Base-by-base conservation (phyloP, 2,329 filamentous ascomycete species). In the Nemania abortiva region DNA sequence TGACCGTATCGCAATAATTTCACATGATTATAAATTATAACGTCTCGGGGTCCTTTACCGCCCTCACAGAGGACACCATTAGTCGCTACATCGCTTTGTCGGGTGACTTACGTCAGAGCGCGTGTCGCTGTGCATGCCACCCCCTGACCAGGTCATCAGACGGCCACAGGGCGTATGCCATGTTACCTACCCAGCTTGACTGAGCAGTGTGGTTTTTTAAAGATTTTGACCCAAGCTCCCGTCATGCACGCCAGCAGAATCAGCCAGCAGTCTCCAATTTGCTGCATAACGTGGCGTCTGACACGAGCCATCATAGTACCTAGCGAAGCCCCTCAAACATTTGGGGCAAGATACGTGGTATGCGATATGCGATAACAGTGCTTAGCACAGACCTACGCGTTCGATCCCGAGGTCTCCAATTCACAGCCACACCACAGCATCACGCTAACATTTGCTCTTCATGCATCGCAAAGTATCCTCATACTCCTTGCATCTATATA, bases 71-170 rank as follows among this genome's bases (percentile, higher is more conserved):
- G 37, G 42, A 7, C 22, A 53, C 34, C 24, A 31, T 27, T 24
- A 18, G 34, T 34, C n/a, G 6, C 18, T 45, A 31, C 11, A 47
- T 18, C 29, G 7, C 15, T n/a, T 11, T 27, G 50, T 20, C 59
- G 22, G 39, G 49, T 47, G 50, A 45, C 60, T 34, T 47, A 55
- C 37, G 60, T 54, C 60, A 63, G 60, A 22, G 49, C 50, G 50
- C 37, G 60, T 63, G 60, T 63, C 24, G 24, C n/a, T 34, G 34
- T 55, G 60, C 49, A 54, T 63, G 47, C 20, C 9, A 11, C 49
- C 27, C 52, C 60, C 50, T 54, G 60, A 54, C 31, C 29, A 45
- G 37, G 37, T 62, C 59, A 62, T 45, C 18, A 37, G 50, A 54
- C 18, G 49, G 24, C 47, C 45, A 29, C 47, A n/a, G 47, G 47